Percentiles rank a stretch among this genome's conserved stretches.
Conservation (phyloP, 352 stramenopile genomes). For the Halophytophthora polymorphica region DNA sequence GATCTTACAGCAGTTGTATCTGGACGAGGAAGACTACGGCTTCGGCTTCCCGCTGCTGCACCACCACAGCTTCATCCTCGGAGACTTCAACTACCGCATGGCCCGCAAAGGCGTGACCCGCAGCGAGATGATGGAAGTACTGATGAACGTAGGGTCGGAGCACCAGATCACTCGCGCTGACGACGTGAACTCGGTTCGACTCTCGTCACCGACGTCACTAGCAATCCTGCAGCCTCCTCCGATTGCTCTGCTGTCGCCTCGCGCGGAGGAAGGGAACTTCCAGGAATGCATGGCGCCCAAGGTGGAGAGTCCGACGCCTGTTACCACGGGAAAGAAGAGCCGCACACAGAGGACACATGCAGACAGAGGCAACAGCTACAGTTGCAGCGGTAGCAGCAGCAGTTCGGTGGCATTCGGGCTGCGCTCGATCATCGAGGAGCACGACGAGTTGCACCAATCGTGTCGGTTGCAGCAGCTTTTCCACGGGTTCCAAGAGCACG, state of each 20-base stretch:
- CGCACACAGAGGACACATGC: conserved; percentile 7
- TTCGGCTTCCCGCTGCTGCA: conserved; percentile 81
- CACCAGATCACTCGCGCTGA: conserved; percentile 11
- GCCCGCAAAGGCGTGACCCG: conserved; percentile 39
- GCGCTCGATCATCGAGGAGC: conserved; percentile 44
- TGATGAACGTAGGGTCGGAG: conserved; percentile 24
- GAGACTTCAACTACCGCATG: conserved; percentile 88
- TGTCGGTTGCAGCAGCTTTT: conserved; percentile 72
- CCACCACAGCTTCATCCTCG: conserved; percentile 88
- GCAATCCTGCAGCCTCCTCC: conserved; percentile 25
- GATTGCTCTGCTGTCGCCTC: conserved; percentile 23
- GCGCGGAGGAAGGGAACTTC: conserved; percentile 30
- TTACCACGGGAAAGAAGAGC: conserved; percentile 5
- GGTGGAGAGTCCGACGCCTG: conserved; percentile 26
- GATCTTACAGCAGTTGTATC: conserved; percentile 77
- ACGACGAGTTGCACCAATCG: conserved; percentile 71
- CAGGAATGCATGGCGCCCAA: conserved; percentile 47
- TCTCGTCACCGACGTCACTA: conserved; percentile 26
- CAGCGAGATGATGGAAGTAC: conserved; percentile 53
- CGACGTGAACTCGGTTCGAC: conserved; percentile 12
- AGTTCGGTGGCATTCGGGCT: conserved; percentile 27
- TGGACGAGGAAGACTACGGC: conserved; percentile 82
- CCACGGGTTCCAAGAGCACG: conserved; percentile 69
- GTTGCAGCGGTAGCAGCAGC: too few species aligned
- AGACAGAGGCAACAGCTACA: conserved; percentile 20